Base-by-base conservation (phyloP, 148 eudicot species). In the Rhododendron molle region DNA sequence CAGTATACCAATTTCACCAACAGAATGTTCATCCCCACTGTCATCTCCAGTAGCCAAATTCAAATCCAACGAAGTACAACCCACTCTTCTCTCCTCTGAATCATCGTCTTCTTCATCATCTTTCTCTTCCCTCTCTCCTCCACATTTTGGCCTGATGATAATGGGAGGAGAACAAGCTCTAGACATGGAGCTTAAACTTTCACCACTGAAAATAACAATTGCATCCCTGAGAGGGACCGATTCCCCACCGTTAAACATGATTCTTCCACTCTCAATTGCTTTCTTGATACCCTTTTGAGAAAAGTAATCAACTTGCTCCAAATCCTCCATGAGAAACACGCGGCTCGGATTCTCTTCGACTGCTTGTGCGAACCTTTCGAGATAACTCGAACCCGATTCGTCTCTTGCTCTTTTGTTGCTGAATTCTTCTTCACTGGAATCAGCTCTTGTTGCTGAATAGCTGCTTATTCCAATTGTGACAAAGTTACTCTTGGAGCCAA, bases 131-230 rank as follows among this genome's bases (percentile, higher is more conserved):
- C 58, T 72, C 16, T 84, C 80, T 20, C 56, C 78, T 28, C 65
- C 78, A 12, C 82, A 54, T 81, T 90, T 92, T 79, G 85, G 91
- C 79, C 80, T 91, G 58, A 60, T 91, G 58, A 60, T 89, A 65
- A 60, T 82, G 4, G 92, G 90, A 85, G 96, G 93, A 85, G 94
- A 94, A 50, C 91, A 92, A 50, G 93, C 93, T 74, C 93, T 88
- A 0, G 93, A 90, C 14, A 88, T 88, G 3, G 93, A 91, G 73
- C 92, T 91, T 65, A 95, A 91, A 81, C 89, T 89, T 44, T 92
- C 95, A 56, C 94, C 90, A 78, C 93, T 90, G 86, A 94, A 94
- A 7, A 95, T 92, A 12, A 95, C 90, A 79, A 95, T 90, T 5
- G 97, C 94, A 44, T 94, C 93, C 85, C 91, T 92, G 38, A 95